phyloP scores from a whole-genome alignment of 176 grass and related monocot genomes.

The Cocos nucifera region DNA sequence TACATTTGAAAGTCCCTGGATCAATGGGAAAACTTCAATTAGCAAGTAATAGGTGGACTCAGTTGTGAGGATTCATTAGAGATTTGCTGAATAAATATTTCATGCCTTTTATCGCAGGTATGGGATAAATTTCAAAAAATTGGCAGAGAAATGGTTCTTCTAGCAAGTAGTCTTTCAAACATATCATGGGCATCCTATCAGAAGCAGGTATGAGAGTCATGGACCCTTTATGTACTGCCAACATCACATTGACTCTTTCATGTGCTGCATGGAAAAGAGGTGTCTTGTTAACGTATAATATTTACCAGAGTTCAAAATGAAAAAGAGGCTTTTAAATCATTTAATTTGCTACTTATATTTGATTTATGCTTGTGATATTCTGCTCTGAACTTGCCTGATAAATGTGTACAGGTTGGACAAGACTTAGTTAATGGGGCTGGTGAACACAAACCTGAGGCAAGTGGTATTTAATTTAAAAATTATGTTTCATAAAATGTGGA shows the following conservation, averaged over 20 bases:
- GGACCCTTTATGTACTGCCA: neutral
- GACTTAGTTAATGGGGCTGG: constrained; percentile 40
- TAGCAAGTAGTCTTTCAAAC: constrained; percentile 50
- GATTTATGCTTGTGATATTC: constrained; percentile 20
- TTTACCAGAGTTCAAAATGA: no score
- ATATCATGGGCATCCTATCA: constrained; percentile 53
- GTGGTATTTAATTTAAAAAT: constrained; percentile 1
- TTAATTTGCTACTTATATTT: constrained; percentile 8
- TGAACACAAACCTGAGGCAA: constrained; percentile 51
- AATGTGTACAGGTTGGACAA: constrained; percentile 43
- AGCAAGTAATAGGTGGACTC: no score
- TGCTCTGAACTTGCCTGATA: constrained; percentile 12
- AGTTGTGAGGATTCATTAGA: no score
- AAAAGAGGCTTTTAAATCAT: neutral
- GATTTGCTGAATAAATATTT: neutral
- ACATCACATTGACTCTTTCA: neutral
- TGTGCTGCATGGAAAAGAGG: neutral
- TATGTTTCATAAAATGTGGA: no score
- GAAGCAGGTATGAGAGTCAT: constrained; percentile 50
- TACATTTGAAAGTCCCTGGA: no score
- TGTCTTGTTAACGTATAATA: no score
- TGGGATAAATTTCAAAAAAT: constrained; percentile 65
- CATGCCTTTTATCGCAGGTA: constrained; percentile 26
- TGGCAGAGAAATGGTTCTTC: constrained; percentile 49
- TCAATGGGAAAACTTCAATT: no score